phyloP scores from a whole-genome alignment of 805 yeast species.

The Yarrowia yakushimensis region DNA sequence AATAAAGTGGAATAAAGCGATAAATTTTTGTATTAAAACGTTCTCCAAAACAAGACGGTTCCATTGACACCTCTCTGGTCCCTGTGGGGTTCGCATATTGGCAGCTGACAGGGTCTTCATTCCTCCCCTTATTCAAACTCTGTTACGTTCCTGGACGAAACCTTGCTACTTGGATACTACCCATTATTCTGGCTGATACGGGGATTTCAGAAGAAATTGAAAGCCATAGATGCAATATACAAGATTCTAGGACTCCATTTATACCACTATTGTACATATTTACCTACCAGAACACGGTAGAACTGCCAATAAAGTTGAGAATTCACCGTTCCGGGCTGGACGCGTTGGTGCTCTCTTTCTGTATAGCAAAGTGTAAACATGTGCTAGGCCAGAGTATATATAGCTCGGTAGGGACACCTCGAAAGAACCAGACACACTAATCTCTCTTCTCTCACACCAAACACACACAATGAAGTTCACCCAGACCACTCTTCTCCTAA shows the following conservation, averaged over 20 bases:
- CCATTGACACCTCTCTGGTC: neutral
- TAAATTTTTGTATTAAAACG: neutral
- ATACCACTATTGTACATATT: neutral
- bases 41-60: no score
- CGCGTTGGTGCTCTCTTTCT: slow-evolving; percentile 21
- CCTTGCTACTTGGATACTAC: neutral
- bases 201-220: no score
- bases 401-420: neutral
- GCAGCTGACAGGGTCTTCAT: neutral
- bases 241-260: no score
- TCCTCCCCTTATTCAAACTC: slow-evolving; percentile 5
- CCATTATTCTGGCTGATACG: no score
- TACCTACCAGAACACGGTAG: neutral
- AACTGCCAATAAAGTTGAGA: neutral
- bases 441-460: neutral
- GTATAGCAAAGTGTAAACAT: slow-evolving; percentile 9
- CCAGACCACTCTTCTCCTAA: neutral
- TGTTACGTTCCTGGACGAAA: neutral
- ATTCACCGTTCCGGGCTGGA: neutral
- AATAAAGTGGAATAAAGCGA: no score
- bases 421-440: neutral
- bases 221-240: neutral
- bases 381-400: slow-evolving; percentile 7
- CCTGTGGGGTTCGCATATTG: neutral
- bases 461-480: slow-evolving; percentile 17